phyloP scores from a whole-genome alignment of 2,329 filamentous ascomycete genomes.

The Nigrospora oryzae region DNA sequence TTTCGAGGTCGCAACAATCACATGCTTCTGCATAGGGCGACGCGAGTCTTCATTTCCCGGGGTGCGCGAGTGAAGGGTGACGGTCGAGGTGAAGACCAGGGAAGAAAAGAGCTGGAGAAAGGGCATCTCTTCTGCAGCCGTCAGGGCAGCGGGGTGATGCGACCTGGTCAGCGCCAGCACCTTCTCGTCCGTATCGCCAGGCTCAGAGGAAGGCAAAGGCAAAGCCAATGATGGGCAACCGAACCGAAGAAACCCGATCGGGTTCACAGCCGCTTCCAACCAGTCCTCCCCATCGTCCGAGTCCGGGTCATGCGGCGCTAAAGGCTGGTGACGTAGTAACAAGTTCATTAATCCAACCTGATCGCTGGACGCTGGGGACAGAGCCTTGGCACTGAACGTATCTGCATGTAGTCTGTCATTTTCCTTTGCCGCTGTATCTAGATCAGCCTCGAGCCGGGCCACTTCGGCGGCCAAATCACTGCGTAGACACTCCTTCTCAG shows the following conservation, averaged over 20 bases:
- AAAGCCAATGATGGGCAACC: conserved; percentile 23
- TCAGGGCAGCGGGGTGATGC: conserved; percentile 56
- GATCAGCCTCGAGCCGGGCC: conserved; percentile 45
- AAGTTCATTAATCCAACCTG: conserved; percentile 27
- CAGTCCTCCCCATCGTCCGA: conserved; percentile 24
- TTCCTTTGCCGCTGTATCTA: conserved; percentile 48
- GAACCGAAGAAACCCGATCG: conserved; percentile 43
- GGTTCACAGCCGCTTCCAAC: conserved; percentile 40
- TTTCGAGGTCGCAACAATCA: conserved; percentile 41
- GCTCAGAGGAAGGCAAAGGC: conserved; percentile 12
- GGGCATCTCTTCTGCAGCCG: conserved; percentile 55
- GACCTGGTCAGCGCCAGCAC: conserved; percentile 39
- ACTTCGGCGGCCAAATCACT: conserved; percentile 49
- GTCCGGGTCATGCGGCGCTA: conserved; percentile 26
- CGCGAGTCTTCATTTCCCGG: conserved; percentile 11
- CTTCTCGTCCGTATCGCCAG: conserved; percentile 14
- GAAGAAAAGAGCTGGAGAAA: conserved; percentile 66
- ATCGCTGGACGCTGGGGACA: conserved; percentile 19
- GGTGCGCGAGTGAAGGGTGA: conserved; percentile 32
- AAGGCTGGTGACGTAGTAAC: conserved; percentile 28
- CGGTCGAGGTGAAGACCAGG: conserved; percentile 49
- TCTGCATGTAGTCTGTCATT: conserved; percentile 43
- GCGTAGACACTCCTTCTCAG: conserved; percentile 41
- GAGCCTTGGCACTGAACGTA: conserved; percentile 8
- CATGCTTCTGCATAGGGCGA: conserved; percentile 42